Base-by-base conservation (phyloP, 352 stramenopile species). In the Aphanomyces astaci region DNA sequence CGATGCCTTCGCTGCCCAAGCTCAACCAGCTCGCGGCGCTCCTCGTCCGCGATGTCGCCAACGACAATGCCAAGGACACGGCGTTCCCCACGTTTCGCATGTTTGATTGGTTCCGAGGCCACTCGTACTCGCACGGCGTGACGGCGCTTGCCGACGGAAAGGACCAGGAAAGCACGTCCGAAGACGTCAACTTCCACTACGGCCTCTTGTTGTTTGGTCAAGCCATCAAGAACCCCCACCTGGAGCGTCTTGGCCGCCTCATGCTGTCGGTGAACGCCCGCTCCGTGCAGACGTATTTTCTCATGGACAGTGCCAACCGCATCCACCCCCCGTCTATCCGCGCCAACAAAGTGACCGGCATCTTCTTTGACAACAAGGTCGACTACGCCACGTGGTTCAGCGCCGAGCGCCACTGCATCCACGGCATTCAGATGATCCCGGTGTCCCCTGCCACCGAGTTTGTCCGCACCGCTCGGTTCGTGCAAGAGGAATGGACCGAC, bases 361-460 rank as follows among this genome's bases (percentile, higher is more conserved):
- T 90, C 53, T 74, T 87, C 40, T 92, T 92, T 40, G 81, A 90
- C 70, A 92, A 92, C 72, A 92, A 92, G 65, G 75, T 78, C 13
- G 82, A 92, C 74, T 92, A 92, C 64, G 75, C 83, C 19, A 92
- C 80, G 65, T 90, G 83, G 83, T 90, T 90, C 75, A 86, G 75
- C 36, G 71, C 68, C 3, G 78, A 87, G 9, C 71, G 75, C 64
- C 80, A 86, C 64, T 88, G 81, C 71, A 90, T 92, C 69, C 83
- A 92, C 67, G 83, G 83, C 68, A 89, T 90, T 57, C 81, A 92
- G 63, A 90, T 92, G 83, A 78, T 87, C 1, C 81, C 83, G 0
- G 72, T 87, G 52, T 81, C 80, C 15, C 76, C 83, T 27, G 62
- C 88, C 33, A 89, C 75, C 10, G 80, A 90, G 65, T 88, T 78